A percentile compares a stretch with the other conserved stretches of the same genome.
Conservation (phyloP, 2,329 filamentous ascomycete genomes). For the Arthrobotrys conoides region DNA sequence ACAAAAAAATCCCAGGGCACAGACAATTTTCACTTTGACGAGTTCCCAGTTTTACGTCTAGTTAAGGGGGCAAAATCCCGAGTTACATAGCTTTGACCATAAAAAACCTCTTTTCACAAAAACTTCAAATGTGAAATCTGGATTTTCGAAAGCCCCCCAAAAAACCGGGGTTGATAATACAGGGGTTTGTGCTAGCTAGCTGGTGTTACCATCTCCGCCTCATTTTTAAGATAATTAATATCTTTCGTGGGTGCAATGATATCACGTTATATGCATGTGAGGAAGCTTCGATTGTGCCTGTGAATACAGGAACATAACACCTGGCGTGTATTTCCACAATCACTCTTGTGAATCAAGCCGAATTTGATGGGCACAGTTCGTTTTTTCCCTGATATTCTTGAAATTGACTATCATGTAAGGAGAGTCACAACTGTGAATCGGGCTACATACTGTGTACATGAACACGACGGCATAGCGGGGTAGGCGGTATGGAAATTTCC, state of each 20-base stretch:
- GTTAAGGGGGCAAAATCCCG: slow-evolving; percentile 21
- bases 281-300: slow-evolving; percentile 24
- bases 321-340: slow-evolving; percentile 28
- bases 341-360: background rate
- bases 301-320: background rate
- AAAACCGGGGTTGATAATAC: slow-evolving; percentile 7
- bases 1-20: background rate
- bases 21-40: background rate
- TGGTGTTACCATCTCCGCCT: slow-evolving; percentile 23
- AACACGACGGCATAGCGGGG: slow-evolving; percentile 29
- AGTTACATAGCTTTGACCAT: slow-evolving; percentile 19
- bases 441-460: no score
- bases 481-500: background rate
- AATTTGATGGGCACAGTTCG: slow-evolving; percentile 9
- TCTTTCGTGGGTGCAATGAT: background rate
- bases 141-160: background rate
- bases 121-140: background rate
- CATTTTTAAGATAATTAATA: slow-evolving; percentile 17
- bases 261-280: slow-evolving; percentile 47
- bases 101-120: background rate
- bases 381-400: background rate
- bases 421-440: slow-evolving; percentile 20
- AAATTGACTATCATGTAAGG: slow-evolving; percentile 5
- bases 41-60: slow-evolving; percentile 2
- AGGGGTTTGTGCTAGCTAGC: slow-evolving; percentile 17